These are phyloP conservation scores for Trichoderma lentiforme DNA, from an alignment of 2,329 filamentous ascomycete genomes.

Conservation along the genomic window DNA sequence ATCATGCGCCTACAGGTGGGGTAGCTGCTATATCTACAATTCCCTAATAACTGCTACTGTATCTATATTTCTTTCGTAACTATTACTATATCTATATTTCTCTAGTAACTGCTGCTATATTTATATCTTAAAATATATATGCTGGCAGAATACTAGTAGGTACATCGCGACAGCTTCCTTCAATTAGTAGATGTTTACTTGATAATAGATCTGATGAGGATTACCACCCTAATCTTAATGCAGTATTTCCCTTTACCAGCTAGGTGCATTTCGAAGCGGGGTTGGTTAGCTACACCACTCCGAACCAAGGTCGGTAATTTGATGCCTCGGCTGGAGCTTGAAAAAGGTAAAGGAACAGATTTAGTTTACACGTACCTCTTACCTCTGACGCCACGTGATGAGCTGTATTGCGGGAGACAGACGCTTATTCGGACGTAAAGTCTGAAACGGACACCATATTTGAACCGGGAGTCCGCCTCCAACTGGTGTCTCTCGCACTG, in stretches of 20 bases:
- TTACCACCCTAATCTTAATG: not conserved
- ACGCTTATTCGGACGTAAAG: not conserved
- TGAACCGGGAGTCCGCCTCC: not conserved
- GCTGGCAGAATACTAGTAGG: too few relatives aligned
- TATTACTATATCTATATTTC: too few relatives aligned
- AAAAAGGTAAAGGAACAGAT: not conserved
- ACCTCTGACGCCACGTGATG: not conserved
- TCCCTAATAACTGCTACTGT: too few relatives aligned
- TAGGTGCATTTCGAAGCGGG: not conserved
- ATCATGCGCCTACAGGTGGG: too few relatives aligned
- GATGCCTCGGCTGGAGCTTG: not conserved
- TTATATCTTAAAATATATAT: too few relatives aligned
- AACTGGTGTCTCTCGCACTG: not conserved
- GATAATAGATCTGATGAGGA: not conserved
- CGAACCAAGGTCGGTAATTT: not conserved
- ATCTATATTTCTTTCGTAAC: too few relatives aligned
- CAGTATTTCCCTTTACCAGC: not conserved
- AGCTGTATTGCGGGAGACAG: not conserved
- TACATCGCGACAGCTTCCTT: too few relatives aligned
- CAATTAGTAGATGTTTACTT: not conserved
- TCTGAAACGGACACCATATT: not conserved
- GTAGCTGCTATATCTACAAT: too few relatives aligned
- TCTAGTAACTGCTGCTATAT: too few relatives aligned
- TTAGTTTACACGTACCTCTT: not conserved
- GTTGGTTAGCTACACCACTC: not conserved